Conservation (phyloP, 495 filamentous ascomycete species). For the Glonium stellatum region DNA sequence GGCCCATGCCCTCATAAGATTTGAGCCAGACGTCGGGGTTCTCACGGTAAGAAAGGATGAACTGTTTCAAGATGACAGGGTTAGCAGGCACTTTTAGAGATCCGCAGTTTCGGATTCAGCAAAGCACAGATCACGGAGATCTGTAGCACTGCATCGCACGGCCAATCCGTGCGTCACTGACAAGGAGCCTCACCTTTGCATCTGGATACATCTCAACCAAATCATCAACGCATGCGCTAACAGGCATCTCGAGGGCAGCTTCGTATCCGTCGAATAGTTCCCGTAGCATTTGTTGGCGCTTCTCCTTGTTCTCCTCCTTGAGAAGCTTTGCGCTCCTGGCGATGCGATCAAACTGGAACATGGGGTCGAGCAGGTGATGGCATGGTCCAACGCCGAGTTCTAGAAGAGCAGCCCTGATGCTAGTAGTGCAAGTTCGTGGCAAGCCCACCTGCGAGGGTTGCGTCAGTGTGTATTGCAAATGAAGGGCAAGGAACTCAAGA, state of each 20-base stretch:
- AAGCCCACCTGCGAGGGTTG: neutral
- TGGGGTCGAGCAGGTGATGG: slow-evolving; percentile 1
- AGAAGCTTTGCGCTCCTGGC: neutral
- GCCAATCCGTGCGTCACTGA: no score
- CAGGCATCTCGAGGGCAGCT: slow-evolving; percentile 28
- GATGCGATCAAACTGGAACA: neutral
- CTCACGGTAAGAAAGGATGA: slow-evolving; percentile 32
- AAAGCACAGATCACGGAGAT: neutral
- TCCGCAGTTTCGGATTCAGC: neutral
- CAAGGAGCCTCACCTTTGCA: slow-evolving; percentile 12
- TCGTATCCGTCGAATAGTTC: slow-evolving; percentile 27
- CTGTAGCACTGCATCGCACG: neutral
- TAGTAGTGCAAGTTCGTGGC: neutral
- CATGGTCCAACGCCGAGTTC: slow-evolving; percentile 5
- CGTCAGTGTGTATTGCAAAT: no score
- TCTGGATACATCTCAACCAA: slow-evolving; percentile 38
- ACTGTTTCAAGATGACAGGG: neutral
- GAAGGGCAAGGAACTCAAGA: no score
- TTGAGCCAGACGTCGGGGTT: slow-evolving; percentile 12
- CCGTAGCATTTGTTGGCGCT: slow-evolving; percentile 27
- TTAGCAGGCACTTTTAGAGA: neutral
- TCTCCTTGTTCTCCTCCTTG: slow-evolving; percentile 17
- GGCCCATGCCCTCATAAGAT: slow-evolving; percentile 18
- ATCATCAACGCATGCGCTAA: slow-evolving; percentile 28
- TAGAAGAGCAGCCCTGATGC: neutral